Evolutionary conservation across 2,329 filamentous ascomycete genomes (phyloP).

Genomic region (Penicillium sp.): DNA sequence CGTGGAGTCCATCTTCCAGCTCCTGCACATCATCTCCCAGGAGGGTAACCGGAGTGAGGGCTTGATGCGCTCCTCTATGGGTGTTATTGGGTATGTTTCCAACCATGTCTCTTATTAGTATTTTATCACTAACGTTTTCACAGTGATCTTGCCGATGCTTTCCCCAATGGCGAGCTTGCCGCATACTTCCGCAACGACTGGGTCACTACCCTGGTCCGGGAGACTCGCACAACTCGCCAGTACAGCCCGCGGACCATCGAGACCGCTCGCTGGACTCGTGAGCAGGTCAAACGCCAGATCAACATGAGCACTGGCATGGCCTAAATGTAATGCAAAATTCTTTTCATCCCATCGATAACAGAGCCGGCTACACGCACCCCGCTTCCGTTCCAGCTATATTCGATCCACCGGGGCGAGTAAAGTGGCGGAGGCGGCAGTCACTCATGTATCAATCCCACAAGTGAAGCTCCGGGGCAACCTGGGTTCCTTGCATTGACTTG

Average conservation of each 20-base stretch:
- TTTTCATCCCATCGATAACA: constrained; percentile 9
- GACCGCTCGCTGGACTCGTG: constrained; percentile 93
- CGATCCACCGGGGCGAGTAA: neutral
- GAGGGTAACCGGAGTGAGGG: constrained; percentile 89
- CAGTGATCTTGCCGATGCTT: constrained; percentile 91
- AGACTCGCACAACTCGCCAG: constrained; percentile 85
- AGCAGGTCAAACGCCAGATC: constrained; percentile 89
- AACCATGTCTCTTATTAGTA: neutral
- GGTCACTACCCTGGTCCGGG: constrained; percentile 85
- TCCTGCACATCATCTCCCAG: constrained; percentile 74
- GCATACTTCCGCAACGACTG: constrained; percentile 87
- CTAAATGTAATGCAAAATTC: constrained; percentile 21
- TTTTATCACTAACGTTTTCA: constrained; percentile 35
- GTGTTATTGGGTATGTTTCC: constrained; percentile 80
- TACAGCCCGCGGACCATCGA: constrained; percentile 82
- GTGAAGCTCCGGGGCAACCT: neutral
- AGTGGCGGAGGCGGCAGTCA: neutral
- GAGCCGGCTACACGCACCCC: neutral
- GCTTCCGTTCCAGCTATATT: neutral
- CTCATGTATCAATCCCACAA: neutral
- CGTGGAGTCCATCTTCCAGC: constrained; percentile 79
- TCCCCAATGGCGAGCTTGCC: constrained; percentile 83
- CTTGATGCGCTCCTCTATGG: constrained; percentile 91
- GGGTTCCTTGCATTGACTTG: constrained; percentile 1
- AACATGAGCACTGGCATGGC: constrained; percentile 42